Evolutionary conservation across 768 basidiomycete species (phyloP).

Genomic region (Pleurotus tuoliensis): DNA sequence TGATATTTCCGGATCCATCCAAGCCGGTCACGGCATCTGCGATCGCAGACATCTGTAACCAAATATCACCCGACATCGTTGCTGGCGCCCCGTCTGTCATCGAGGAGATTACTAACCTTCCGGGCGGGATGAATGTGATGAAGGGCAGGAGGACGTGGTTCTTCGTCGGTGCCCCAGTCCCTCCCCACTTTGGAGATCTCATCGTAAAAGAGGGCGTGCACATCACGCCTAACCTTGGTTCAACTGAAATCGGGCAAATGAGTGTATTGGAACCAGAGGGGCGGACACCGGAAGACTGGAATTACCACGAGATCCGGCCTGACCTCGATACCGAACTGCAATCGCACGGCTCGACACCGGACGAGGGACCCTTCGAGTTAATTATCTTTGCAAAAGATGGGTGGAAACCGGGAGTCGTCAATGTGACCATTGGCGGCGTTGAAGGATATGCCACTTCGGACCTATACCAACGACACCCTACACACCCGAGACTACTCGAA

Average conservation of each 20-base stretch:
- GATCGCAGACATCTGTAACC: not conserved
- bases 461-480: constrained; percentile 21
- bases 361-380: not conserved
- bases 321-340: not conserved
- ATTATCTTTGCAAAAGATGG: not conserved
- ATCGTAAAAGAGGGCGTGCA: not conserved
- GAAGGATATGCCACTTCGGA: constrained; percentile 18
- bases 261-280: not conserved
- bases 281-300: not conserved
- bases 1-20: not conserved
- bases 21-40: not conserved
- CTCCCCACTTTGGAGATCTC: not conserved
- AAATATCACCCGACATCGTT: not conserved
- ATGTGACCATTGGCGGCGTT: constrained; percentile 7
- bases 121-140: not conserved
- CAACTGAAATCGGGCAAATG: not conserved
- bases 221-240: not conserved
- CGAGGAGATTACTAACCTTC: not conserved
- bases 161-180: not conserved
- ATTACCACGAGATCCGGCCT: not conserved
- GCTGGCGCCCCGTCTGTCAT: not conserved
- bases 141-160: not conserved
- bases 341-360: not conserved
- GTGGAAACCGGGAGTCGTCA: not conserved
- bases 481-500: constrained; percentile 15